A percentile compares a stretch with the other conserved stretches of the same genome.
phyloP scores from a whole-genome alignment of 129 eudicot genomes.

The Centella asiatica region DNA sequence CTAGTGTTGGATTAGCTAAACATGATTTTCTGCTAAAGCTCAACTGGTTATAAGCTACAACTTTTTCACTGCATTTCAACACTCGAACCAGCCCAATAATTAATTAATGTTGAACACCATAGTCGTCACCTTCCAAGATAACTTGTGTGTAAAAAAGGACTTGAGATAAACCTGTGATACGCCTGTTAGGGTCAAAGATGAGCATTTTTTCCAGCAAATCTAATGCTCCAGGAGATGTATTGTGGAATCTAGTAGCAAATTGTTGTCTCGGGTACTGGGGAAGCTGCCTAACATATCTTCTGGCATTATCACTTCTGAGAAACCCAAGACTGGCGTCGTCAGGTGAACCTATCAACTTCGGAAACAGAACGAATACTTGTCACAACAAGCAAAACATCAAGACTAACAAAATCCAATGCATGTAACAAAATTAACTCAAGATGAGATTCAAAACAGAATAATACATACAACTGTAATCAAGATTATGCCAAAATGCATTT shows the following conservation, averaged over 20 bases:
- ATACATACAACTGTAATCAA: no score
- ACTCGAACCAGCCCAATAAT: background rate
- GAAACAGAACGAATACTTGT: slow-evolving; percentile 1
- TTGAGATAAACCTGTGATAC: slow-evolving; percentile 39
- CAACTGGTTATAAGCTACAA: no score
- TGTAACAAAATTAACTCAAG: background rate
- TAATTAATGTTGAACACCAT: background rate
- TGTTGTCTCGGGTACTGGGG: slow-evolving; percentile 54
- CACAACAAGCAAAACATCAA: background rate
- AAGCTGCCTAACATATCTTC: slow-evolving; percentile 54
- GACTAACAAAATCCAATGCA: background rate
- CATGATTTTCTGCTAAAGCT: background rate
- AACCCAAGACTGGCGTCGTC: slow-evolving; percentile 69
- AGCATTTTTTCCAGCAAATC: slow-evolving; percentile 62
- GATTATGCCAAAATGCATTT: no score
- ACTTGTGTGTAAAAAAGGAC: background rate
- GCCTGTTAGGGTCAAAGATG: slow-evolving; percentile 53
- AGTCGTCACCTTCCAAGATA: background rate
- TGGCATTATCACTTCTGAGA: slow-evolving; percentile 54
- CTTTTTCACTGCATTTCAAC: background rate
- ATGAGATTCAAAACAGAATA: no score
- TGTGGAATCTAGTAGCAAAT: slow-evolving; percentile 41
- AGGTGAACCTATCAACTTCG: slow-evolving; percentile 62
- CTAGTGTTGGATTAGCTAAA: background rate
- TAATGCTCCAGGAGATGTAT: slow-evolving; percentile 41